phyloP scores from a whole-genome alignment of 2,329 filamentous ascomycete species.

The Colletotrichum sansevieriae region DNA sequence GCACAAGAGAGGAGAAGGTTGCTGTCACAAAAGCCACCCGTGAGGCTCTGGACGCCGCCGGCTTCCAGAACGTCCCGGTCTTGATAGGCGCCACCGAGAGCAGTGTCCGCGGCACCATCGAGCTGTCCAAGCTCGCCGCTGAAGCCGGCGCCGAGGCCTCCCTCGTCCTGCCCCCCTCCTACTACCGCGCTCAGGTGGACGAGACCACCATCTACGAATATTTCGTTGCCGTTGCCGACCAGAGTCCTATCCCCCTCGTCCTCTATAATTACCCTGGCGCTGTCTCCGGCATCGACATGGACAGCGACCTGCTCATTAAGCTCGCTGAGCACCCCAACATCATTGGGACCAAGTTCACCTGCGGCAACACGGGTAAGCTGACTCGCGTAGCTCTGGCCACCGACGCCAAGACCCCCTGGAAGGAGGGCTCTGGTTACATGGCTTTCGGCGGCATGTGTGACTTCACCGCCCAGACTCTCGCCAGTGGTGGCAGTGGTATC shows the following conservation, averaged over 20 bases:
- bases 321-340: slow-evolving; percentile 87
- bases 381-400: slow-evolving; percentile 83
- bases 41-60: slow-evolving; percentile 84
- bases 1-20: slow-evolving; percentile 81
- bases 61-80: slow-evolving; percentile 81
- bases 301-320: slow-evolving; percentile 86
- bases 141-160: slow-evolving; percentile 83
- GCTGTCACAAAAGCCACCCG: slow-evolving; percentile 82
- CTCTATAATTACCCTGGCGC: slow-evolving; percentile 94
- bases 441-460: slow-evolving; percentile 90
- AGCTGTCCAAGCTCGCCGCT: slow-evolving; percentile 75
- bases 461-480: slow-evolving; percentile 85
- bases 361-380: slow-evolving; percentile 89
- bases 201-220: slow-evolving; percentile 80
- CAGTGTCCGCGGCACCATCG: slow-evolving; percentile 84
- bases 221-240: slow-evolving; percentile 81
- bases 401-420: slow-evolving; percentile 75
- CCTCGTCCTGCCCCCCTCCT: slow-evolving; percentile 83
- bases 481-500: slow-evolving; percentile 84
- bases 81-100: slow-evolving; percentile 87
- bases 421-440: slow-evolving; percentile 78
- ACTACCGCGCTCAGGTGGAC: slow-evolving; percentile 83
- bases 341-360: slow-evolving; percentile 91
- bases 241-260: slow-evolving; percentile 80
- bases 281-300: slow-evolving; percentile 88